These are phyloP conservation scores for Colletotrichum aenigma DNA, from an alignment of 2,329 filamentous ascomycete species.

Conservation along the genomic window DNA sequence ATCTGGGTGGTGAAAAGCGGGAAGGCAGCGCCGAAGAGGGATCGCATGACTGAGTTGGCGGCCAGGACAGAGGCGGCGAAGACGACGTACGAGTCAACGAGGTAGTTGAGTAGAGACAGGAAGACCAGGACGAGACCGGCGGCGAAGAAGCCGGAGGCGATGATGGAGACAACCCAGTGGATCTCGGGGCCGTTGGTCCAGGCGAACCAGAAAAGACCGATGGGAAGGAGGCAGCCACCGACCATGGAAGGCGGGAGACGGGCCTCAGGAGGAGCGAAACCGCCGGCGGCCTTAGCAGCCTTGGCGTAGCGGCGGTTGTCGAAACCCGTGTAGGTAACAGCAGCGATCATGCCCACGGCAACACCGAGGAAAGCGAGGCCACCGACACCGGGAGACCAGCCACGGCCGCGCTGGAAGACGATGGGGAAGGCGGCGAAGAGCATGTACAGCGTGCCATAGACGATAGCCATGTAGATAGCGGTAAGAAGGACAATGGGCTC, in stretches of 20 bases:
- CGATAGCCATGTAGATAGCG: slow-evolving; percentile 69
- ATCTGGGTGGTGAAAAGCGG: slow-evolving; percentile 71
- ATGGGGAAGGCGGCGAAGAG: slow-evolving; percentile 68
- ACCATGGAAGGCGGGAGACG: slow-evolving; percentile 59
- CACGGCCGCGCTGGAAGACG: slow-evolving; percentile 65
- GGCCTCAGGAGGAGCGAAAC: slow-evolving; percentile 61
- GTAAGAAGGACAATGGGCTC: slow-evolving; percentile 74
- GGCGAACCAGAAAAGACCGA: slow-evolving; percentile 62
- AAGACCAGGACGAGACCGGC: slow-evolving; percentile 56
- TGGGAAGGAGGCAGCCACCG: slow-evolving; percentile 57
- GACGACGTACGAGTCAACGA: slow-evolving; percentile 63
- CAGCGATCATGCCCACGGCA: slow-evolving; percentile 67
- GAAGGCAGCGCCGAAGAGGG: slow-evolving; percentile 74
- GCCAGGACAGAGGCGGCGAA: slow-evolving; percentile 79
- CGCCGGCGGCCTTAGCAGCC: slow-evolving; percentile 41
- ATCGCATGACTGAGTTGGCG: slow-evolving; percentile 73
- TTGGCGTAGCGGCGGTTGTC: slow-evolving; percentile 48
- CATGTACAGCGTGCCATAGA: slow-evolving; percentile 63
- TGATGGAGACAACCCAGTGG: slow-evolving; percentile 53
- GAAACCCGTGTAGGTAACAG: slow-evolving; percentile 51
- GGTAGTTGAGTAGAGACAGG: slow-evolving; percentile 57
- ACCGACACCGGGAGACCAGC: slow-evolving; percentile 63
- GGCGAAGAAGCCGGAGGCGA: slow-evolving; percentile 36
- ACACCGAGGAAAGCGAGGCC: slow-evolving; percentile 73
- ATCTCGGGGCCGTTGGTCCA: slow-evolving; percentile 57